Percentiles rank a stretch among this genome's conserved stretches.
Evolutionary conservation across 1,284 basidiomycete species (phyloP).

Genomic region (Papiliotrema nemorosa): DNA sequence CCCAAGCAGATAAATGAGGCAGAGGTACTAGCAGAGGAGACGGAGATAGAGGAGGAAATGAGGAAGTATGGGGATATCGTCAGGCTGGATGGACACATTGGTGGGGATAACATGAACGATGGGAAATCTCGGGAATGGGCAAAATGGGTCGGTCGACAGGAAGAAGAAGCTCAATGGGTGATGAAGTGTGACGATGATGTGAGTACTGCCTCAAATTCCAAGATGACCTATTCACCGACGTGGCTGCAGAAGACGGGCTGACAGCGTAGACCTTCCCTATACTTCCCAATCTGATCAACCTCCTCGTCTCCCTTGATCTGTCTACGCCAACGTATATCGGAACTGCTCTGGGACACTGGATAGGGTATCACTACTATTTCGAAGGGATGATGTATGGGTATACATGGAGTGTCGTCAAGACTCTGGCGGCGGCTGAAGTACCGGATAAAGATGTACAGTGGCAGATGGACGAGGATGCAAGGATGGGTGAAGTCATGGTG

Average conservation of each 20-base stretch:
- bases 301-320: slow-evolving; percentile 15
- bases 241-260: too few species aligned
- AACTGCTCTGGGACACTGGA: slow-evolving; percentile 13
- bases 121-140: slow-evolving; percentile 74
- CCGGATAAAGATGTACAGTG: slow-evolving; percentile 2
- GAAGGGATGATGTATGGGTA: slow-evolving; percentile 25
- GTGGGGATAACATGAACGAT: slow-evolving; percentile 79
- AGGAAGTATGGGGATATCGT: slow-evolving; percentile 17
- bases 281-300: slow-evolving; percentile 23
- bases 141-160: slow-evolving; percentile 16
- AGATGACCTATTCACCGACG: too few species aligned
- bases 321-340: slow-evolving; percentile 21
- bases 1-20: background rate
- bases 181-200: slow-evolving; percentile 22
- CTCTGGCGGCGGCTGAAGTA: slow-evolving; percentile 16
- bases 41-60: slow-evolving; percentile 10
- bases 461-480: slow-evolving; percentile 21
- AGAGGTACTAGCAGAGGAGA: slow-evolving; percentile 6
- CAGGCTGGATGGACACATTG: slow-evolving; percentile 10
- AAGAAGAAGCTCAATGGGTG: slow-evolving; percentile 17
- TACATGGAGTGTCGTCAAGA: slow-evolving; percentile 23
- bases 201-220: slow-evolving; percentile 3
- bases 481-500: slow-evolving; percentile 24
- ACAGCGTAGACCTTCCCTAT: slow-evolving; percentile 19
- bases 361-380: slow-evolving; percentile 19